Evolutionary conservation across 768 basidiomycete species (phyloP).

Genomic region (Tylopilus rubrobrunneus): DNA sequence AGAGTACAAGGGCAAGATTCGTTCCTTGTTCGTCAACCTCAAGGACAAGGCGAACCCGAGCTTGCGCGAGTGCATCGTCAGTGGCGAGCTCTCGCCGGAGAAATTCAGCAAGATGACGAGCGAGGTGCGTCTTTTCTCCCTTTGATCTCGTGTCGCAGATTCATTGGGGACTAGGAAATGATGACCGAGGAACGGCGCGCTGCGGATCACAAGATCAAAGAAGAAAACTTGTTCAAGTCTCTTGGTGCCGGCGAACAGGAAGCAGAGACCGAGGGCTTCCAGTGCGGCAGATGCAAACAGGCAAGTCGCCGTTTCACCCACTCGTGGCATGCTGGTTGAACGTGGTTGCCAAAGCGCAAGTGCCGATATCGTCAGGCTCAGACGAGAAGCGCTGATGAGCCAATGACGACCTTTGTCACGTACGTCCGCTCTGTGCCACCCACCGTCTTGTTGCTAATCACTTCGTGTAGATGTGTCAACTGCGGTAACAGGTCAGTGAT

Average conservation of each 20-base stretch:
- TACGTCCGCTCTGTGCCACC: conserved; percentile 33
- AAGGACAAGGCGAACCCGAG: conserved; percentile 94
- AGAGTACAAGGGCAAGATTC: conserved; percentile 74
- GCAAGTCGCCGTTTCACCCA: conserved; percentile 30
- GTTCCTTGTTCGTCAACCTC: conserved; percentile 86
- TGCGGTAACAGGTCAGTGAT: conserved; percentile 56
- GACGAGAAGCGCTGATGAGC: conserved; percentile 96
- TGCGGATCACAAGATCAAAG: conserved; percentile 74
- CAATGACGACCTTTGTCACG: conserved; percentile 98
- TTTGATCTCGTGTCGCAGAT: neutral
- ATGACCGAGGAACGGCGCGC: conserved; percentile 89
- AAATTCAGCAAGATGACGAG: conserved; percentile 79
- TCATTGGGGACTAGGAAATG: conserved; percentile 66
- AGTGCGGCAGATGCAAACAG: conserved; percentile 93
- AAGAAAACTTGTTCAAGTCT: conserved; percentile 87
- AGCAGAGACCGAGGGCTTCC: conserved; percentile 97
- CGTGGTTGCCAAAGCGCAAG: conserved; percentile 55
- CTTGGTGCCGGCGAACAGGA: conserved; percentile 85
- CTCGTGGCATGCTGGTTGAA: neutral
- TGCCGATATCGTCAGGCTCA: conserved; percentile 95
- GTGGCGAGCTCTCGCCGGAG: conserved; percentile 68
- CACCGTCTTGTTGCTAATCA: neutral
- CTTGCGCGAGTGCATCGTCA: conserved; percentile 79
- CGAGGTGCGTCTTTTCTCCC: conserved; percentile 44
- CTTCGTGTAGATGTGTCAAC: conserved; percentile 50